Evolutionary conservation across 768 basidiomycete species (phyloP).

Genomic region (Hygrophoropsis aurantiaca): DNA sequence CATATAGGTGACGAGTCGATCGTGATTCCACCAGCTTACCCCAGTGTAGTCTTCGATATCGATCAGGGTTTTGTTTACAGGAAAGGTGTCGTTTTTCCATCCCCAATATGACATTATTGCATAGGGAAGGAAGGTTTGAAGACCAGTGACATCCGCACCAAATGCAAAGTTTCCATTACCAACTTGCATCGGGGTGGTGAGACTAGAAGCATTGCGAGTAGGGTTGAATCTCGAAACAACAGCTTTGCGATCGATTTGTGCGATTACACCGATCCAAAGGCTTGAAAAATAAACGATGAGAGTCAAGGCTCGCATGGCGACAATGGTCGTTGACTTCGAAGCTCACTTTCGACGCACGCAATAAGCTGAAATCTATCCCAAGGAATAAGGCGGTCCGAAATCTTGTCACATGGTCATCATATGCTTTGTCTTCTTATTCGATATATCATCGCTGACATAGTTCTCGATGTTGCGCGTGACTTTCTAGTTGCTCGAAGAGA

Average conservation of each 20-base stretch:
- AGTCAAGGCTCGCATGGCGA: neutral
- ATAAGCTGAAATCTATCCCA: too few relatives aligned
- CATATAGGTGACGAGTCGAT: conserved; percentile 48
- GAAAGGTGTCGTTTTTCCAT: conserved; percentile 60
- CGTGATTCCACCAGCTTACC: conserved; percentile 51
- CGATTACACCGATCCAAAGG: neutral
- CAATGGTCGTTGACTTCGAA: too few relatives aligned
- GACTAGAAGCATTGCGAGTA: conserved; percentile 43
- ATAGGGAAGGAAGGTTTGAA: conserved; percentile 58
- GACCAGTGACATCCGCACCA: conserved; percentile 55
- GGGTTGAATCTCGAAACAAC: conserved; percentile 53
- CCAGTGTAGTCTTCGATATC: conserved; percentile 51
- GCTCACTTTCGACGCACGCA: too few relatives aligned
- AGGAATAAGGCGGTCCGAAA: neutral
- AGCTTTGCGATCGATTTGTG: conserved; percentile 41
- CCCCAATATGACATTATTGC: conserved; percentile 60
- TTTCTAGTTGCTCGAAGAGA: too few relatives aligned
- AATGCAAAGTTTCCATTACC: conserved; percentile 66
- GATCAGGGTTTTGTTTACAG: conserved; percentile 37
- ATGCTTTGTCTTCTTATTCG: neutral
- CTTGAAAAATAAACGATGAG: neutral
- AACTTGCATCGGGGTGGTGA: conserved; percentile 54
- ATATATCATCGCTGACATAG: neutral
- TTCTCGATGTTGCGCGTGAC: too few relatives aligned
- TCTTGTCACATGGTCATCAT: too few relatives aligned